Evolutionary conservation across 2,329 filamentous ascomycete genomes (phyloP).

Genomic region (Dactylellina cionopaga): DNA sequence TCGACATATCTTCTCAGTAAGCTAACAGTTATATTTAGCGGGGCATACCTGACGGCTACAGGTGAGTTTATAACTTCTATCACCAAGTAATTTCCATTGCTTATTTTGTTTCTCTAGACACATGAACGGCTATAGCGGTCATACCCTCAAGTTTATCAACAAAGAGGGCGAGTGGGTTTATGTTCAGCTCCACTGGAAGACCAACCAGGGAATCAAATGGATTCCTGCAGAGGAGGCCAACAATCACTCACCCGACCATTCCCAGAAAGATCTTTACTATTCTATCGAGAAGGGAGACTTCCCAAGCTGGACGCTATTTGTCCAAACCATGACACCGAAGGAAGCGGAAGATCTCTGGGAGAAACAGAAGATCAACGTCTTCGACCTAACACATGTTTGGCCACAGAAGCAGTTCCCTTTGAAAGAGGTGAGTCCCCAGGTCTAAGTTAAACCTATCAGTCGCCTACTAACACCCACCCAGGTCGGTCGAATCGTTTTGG

Average conservation of each 20-base stretch:
- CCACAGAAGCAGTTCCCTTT: constrained; percentile 66
- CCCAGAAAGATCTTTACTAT: constrained; percentile 61
- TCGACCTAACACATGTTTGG: constrained; percentile 70
- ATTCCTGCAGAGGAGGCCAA: constrained; percentile 61
- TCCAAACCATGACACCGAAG: constrained; percentile 68
- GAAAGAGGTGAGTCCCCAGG: constrained; percentile 54
- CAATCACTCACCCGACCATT: constrained; percentile 60
- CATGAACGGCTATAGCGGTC: constrained; percentile 55
- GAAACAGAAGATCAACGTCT: constrained; percentile 63
- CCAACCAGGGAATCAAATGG: constrained; percentile 64
- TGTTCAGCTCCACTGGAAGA: constrained; percentile 65
- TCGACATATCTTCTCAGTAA: not conserved
- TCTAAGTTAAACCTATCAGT: not conserved
- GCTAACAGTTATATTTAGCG: constrained; percentile 24
- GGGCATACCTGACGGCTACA: constrained; percentile 48
- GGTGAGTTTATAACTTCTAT: constrained; percentile 9
- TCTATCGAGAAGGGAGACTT: constrained; percentile 64
- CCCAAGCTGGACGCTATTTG: constrained; percentile 66
- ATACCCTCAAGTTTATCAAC: constrained; percentile 65
- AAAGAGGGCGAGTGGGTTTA: constrained; percentile 64
- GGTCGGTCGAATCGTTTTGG: constrained; percentile 66
- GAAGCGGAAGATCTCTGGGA: constrained; percentile 63
- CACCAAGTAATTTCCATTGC: too few relatives aligned
- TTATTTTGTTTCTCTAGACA: constrained; percentile 7
- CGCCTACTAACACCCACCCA: not conserved